Percentiles rank a stretch among this genome's conserved stretches.
Evolutionary conservation across 2,329 filamentous ascomycete genomes (phyloP).

Genomic region (Dendrostoma leiphaemia): DNA sequence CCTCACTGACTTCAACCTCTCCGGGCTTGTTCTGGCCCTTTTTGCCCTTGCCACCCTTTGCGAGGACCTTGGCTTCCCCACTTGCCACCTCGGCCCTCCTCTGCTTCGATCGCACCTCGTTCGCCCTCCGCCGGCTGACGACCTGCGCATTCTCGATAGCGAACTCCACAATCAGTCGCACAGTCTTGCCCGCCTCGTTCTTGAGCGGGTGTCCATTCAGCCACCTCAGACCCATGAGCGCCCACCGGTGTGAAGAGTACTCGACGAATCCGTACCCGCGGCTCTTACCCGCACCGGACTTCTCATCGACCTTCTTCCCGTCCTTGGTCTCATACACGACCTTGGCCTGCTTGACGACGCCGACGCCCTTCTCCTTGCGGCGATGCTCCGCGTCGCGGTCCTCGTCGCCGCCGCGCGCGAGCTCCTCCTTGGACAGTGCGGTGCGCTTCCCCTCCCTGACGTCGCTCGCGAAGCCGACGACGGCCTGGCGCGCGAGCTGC

Average conservation of each 20-base stretch:
- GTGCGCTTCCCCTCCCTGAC: conserved; percentile 75
- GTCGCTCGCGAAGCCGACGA: conserved; percentile 91
- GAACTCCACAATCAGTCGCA: conserved; percentile 91
- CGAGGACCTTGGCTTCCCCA: conserved; percentile 15
- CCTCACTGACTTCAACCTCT: conserved; percentile 22
- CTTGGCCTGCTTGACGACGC: conserved; percentile 89
- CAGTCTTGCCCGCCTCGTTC: conserved; percentile 71
- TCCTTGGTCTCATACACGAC: conserved; percentile 87
- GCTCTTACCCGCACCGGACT: conserved; percentile 74
- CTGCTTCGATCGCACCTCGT: conserved; percentile 45
- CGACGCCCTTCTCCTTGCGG: conserved; percentile 78
- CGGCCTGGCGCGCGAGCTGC: conserved; percentile 82
- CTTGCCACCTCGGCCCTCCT: conserved; percentile 29
- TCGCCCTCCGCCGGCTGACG: conserved; percentile 71
- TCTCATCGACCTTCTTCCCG: conserved; percentile 79
- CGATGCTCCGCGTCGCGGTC: conserved; percentile 78
- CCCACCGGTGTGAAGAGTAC: conserved; percentile 89
- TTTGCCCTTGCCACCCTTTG: conserved; percentile 19
- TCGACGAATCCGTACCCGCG: conserved; percentile 97
- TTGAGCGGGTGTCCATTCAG: conserved; percentile 74
- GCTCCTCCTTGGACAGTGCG: conserved; percentile 86
- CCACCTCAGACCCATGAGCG: conserved; percentile 91
- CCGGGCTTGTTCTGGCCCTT: conserved; percentile 19
- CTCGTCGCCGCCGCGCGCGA: conserved; percentile 72
- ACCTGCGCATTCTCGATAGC: conserved; percentile 98